These are phyloP conservation scores for Dactylellina cionopaga DNA, from an alignment of 2,329 filamentous ascomycete species.

Conservation along the genomic window DNA sequence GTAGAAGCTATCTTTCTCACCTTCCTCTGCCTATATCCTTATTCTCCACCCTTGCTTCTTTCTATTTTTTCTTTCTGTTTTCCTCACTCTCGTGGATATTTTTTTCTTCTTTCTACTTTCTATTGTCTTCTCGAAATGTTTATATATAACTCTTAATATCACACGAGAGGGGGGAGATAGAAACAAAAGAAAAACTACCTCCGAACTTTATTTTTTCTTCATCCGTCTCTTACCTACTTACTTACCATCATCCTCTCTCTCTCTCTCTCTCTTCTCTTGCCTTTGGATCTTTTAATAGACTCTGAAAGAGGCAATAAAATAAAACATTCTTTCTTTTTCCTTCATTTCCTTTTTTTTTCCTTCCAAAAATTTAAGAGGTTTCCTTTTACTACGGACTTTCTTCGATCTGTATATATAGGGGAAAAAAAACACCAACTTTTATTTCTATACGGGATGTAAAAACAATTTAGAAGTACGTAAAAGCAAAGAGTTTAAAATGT, in stretches of 20 bases:
- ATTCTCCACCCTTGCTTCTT: background rate
- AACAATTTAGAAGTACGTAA: no score
- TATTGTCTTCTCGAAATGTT: slow-evolving; percentile 10
- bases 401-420: slow-evolving; percentile 6
- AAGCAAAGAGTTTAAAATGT: no score
- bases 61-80: slow-evolving; percentile 14
- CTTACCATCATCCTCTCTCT: no score
- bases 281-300: no score
- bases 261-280: no score
- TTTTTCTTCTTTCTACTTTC: slow-evolving; percentile 10
- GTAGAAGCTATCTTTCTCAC: background rate
- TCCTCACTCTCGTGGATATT: slow-evolving; percentile 15
- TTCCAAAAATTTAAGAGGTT: background rate
- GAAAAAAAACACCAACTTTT: no score
- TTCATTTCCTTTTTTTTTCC: background rate
- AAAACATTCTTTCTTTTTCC: background rate
- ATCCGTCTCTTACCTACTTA: no score
- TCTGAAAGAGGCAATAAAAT: no score
- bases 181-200: background rate
- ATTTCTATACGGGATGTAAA: no score
- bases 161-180: background rate
- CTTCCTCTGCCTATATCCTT: background rate
- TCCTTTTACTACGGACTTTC: background rate
- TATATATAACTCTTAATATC: slow-evolving; percentile 36
- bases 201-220: background rate